Evolutionary conservation across 148 eudicot species (phyloP), one percentile per base, ranked within the genome.

Genomic region (Agrostemma githago): DNA sequence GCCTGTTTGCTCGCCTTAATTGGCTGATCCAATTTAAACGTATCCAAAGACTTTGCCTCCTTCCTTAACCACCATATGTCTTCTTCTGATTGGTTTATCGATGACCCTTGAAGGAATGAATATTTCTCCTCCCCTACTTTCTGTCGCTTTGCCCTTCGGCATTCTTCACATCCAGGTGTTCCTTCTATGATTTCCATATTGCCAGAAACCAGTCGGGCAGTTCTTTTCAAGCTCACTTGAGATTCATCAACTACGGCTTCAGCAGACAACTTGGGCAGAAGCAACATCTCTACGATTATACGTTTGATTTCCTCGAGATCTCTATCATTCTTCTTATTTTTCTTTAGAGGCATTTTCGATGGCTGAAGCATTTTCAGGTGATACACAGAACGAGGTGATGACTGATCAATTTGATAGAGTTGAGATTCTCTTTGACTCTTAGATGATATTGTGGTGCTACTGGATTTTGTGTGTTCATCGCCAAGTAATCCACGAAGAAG

Each of bases 91-190:
- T 72, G 77, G 76, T 79, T 84, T 43, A 82, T 78, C 3, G 77
- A 79, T 17, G 80, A 54, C 38, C 82, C 86, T 74, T 85, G 93
- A 56, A 82, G 73, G 63, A 85, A 72, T 5, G 85, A 79, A 77
- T 81, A 84, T 78, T 76, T 82, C 9, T 89, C 96, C 66, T 92
- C 96, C 14, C 86, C 84, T 51, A 90, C 60, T 75, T 88, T 96
- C 74, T 85, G 97, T 78, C 91, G 83, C 86, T 96, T 96, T 34
- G 76, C 84, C 74, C 83, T 90, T 79, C 81, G 87, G 76, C 99
- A 96, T 83, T 96, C 99, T 86, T 96, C 99, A 76, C 99, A 96
- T 38, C 91, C 96, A 74, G 94, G 85, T 75, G 97, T 82, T 82
- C 84, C 92, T 79, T 89, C 93, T 72, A 83, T 71, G 14, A 70